Evolutionary conservation across 2,329 filamentous ascomycete genomes (phyloP).

Genomic region (Ophiostoma triangulosporum): DNA sequence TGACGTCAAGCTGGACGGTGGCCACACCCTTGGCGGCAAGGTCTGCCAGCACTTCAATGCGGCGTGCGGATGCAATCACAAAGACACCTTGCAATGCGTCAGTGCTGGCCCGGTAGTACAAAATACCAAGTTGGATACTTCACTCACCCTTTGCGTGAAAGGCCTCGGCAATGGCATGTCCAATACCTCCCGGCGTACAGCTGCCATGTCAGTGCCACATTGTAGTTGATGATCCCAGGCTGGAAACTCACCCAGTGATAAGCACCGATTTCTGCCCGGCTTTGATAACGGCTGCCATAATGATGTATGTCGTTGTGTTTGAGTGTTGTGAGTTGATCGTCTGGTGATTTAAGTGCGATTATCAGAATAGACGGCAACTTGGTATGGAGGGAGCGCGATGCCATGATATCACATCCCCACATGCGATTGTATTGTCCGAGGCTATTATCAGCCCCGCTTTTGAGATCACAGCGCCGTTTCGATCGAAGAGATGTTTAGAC

Average conservation of each 20-base stretch:
- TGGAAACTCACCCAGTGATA: constrained; percentile 32
- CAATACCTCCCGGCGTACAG: constrained; percentile 45
- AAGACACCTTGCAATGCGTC: constrained; percentile 24
- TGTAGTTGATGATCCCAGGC: neutral
- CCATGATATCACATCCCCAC: too few relatives aligned
- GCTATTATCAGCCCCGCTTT: too few relatives aligned
- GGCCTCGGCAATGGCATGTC: constrained; percentile 37
- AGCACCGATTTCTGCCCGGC: constrained; percentile 30
- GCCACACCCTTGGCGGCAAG: constrained; percentile 35
- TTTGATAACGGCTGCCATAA: constrained; percentile 3
- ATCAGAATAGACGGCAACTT: too few relatives aligned
- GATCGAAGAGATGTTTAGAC: too few relatives aligned
- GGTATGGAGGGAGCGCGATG: too few relatives aligned
- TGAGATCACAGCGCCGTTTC: too few relatives aligned
- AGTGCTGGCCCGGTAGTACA: too few relatives aligned
- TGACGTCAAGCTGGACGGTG: constrained; percentile 39
- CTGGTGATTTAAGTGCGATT: too few relatives aligned
- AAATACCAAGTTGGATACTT: too few relatives aligned
- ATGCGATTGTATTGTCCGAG: too few relatives aligned
- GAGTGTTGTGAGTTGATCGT: too few relatives aligned
- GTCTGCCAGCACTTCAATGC: constrained; percentile 31
- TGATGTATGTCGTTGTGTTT: neutral
- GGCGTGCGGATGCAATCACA: constrained; percentile 44
- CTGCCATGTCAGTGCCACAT: constrained; percentile 23
- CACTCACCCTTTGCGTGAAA: constrained; percentile 36